Conservation (phyloP, 306 rosid genomes). For the Astragalus glycyphyllos region DNA sequence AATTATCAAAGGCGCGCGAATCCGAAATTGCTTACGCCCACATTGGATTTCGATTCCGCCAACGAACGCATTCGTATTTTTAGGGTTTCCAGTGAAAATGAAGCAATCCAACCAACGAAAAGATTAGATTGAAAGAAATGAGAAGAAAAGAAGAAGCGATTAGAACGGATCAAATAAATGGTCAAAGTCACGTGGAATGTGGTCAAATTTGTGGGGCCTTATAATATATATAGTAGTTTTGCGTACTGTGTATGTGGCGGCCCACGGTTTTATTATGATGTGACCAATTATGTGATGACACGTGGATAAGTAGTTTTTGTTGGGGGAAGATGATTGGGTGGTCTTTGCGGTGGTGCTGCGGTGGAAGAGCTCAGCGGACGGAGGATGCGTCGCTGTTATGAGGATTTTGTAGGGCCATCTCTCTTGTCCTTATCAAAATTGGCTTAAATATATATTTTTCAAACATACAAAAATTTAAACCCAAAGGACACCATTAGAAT, state of each 20-base stretch:
- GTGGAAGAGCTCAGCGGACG: slow-evolving; percentile 45
- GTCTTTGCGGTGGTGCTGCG: background rate
- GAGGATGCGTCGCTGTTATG: background rate
- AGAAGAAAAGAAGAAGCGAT: slow-evolving; percentile 46
- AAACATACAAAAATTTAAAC: too few species aligned
- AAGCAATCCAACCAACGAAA: slow-evolving; percentile 19
- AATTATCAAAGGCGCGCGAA: slow-evolving; percentile 18
- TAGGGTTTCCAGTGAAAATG: slow-evolving; percentile 47
- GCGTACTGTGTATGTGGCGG: background rate
- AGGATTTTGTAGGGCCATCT: slow-evolving; percentile 40
- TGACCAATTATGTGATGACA: accelerated
- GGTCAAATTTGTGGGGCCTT: slow-evolving; percentile 51
- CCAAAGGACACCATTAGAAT: too few species aligned
- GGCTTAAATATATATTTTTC: too few species aligned
- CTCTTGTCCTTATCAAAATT: background rate
- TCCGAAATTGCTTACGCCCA: slow-evolving; percentile 40
- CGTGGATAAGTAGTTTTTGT: background rate
- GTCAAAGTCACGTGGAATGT: slow-evolving; percentile 52
- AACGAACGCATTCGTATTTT: slow-evolving; percentile 17
- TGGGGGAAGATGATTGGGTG: background rate
- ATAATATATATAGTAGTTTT: background rate
- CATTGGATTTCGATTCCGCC: slow-evolving; percentile 39
- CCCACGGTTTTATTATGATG: accelerated
- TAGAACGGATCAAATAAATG: slow-evolving; percentile 55
- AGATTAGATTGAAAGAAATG: slow-evolving; percentile 25